These are phyloP conservation scores for Tetrahymena malaccensis DNA, from an alignment of 73 alveolate genomes.

Conservation along the genomic window DNA sequence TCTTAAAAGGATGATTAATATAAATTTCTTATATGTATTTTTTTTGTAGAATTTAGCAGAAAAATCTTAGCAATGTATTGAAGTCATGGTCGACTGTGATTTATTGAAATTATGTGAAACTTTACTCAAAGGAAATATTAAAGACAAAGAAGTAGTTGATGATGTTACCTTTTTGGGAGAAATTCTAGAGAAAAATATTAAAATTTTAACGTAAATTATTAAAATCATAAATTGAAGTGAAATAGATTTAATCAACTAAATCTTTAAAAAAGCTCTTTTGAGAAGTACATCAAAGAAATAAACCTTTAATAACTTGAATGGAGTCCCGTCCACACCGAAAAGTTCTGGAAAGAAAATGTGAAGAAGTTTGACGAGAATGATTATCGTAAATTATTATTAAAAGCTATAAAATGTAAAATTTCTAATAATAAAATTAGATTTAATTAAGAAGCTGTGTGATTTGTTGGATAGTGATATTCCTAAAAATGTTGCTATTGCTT, in stretches of 20 bases:
- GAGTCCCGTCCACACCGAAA: slow-evolving; percentile 91
- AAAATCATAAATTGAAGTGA: not conserved
- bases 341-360: slow-evolving; percentile 92
- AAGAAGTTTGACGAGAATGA: slow-evolving; percentile 78
- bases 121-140: slow-evolving; percentile 21
- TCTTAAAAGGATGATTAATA: not conserved
- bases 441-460: slow-evolving; percentile 71
- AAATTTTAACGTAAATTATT: slow-evolving; percentile 11
- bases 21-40: not conserved
- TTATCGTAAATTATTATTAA: not conserved
- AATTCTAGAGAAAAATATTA: slow-evolving; percentile 29
- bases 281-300: slow-evolving; percentile 80
- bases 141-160: slow-evolving; percentile 23
- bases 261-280: slow-evolving; percentile 56
- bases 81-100: slow-evolving; percentile 32
- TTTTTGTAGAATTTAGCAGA: slow-evolving; percentile 13
- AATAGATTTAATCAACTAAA: not conserved
- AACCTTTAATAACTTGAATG: slow-evolving; percentile 67
- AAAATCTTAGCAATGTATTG: slow-evolving; percentile 8
- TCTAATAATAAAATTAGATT: slow-evolving; percentile 42
- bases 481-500: slow-evolving; percentile 75
- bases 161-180: slow-evolving; percentile 31
- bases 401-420: not conserved
- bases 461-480: slow-evolving; percentile 55
- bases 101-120: slow-evolving; percentile 16